These are phyloP conservation scores for Andrographis paniculata DNA, from an alignment of 305 asterid species.

Conservation along the genomic window DNA sequence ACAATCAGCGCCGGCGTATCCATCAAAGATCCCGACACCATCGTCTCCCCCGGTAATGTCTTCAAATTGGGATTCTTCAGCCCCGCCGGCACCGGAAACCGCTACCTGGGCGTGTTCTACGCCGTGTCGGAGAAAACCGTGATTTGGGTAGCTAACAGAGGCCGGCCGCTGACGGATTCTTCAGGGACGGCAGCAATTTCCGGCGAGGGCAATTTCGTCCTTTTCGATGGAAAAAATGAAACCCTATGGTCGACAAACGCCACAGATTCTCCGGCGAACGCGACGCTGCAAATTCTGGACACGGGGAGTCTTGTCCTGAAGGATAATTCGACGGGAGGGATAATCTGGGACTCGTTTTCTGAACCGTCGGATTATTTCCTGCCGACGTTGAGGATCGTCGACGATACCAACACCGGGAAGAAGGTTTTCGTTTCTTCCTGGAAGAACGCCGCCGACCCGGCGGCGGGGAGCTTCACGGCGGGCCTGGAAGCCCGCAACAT, in stretches of 20 bases:
- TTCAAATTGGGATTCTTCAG: slow-evolving; percentile 29
- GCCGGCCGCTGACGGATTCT: slow-evolving; percentile 19
- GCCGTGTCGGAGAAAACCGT: slow-evolving; percentile 16
- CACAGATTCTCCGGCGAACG: not conserved
- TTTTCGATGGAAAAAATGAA: slow-evolving; percentile 13
- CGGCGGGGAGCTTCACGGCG: slow-evolving; percentile 19
- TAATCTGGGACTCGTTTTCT: slow-evolving; percentile 38
- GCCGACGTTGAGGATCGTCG: slow-evolving; percentile 23
- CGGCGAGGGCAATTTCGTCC: slow-evolving; percentile 21
- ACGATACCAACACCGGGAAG: slow-evolving; percentile 17
- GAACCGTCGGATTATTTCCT: slow-evolving; percentile 22
- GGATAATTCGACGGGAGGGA: slow-evolving; percentile 13
- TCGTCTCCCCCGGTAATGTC: slow-evolving; percentile 3
- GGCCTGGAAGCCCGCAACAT: slow-evolving; percentile 26
- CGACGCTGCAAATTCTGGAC: slow-evolving; percentile 19
- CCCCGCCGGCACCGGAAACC: slow-evolving; percentile 20
- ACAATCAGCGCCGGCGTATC: slow-evolving; percentile 15
- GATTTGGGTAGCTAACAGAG: slow-evolving; percentile 33
- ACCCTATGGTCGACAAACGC: slow-evolving; percentile 27
- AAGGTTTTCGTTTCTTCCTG: slow-evolving; percentile 27
- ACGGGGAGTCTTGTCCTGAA: slow-evolving; percentile 41
- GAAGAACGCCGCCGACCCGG: slow-evolving; percentile 23
- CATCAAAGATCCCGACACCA: slow-evolving; percentile 18
- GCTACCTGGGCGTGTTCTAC: slow-evolving; percentile 28
- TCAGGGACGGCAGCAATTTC: slow-evolving; percentile 17